These are phyloP conservation scores for Aspergillus bombycis DNA, from an alignment of 2,329 filamentous ascomycete species.

Conservation along the genomic window DNA sequence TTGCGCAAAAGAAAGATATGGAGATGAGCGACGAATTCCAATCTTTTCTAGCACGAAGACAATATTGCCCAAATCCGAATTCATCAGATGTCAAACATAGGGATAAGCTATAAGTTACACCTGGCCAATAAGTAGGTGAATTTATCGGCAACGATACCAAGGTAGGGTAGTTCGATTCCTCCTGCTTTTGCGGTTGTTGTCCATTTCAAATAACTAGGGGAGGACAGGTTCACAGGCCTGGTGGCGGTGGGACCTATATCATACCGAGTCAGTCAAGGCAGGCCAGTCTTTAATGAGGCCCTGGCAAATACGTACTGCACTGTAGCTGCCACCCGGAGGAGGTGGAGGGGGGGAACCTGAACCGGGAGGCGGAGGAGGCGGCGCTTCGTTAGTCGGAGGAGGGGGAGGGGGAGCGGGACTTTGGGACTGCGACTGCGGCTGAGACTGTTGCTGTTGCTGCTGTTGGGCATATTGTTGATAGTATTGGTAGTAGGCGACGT, in stretches of 20 bases:
- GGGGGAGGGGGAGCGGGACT: conserved; percentile 59
- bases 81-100: not conserved
- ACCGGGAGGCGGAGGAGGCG: conserved; percentile 64
- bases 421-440: conserved; percentile 36
- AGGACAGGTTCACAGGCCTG: conserved; percentile 18
- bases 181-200: not conserved
- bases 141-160: not conserved
- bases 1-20: not conserved
- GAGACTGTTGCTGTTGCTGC: conserved; percentile 47
- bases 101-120: not conserved
- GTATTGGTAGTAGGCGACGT: conserved; percentile 64
- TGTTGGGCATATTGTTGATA: conserved; percentile 68
- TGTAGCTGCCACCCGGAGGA: conserved; percentile 62
- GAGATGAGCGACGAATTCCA: not conserved
- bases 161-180: not conserved
- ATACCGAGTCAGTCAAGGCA: not conserved
- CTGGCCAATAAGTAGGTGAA: not conserved
- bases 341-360: conserved; percentile 63
- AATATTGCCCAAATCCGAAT: not conserved
- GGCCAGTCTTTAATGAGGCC: not conserved
- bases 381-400: conserved; percentile 57
- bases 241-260: conserved; percentile 24
- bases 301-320: conserved; percentile 54
- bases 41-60: not conserved
- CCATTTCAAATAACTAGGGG: not conserved